Evolutionary conservation across 129 eudicot genomes (phyloP), one percentile per base, ranked within the genome.

Genomic region (Lactuca saligna): DNA sequence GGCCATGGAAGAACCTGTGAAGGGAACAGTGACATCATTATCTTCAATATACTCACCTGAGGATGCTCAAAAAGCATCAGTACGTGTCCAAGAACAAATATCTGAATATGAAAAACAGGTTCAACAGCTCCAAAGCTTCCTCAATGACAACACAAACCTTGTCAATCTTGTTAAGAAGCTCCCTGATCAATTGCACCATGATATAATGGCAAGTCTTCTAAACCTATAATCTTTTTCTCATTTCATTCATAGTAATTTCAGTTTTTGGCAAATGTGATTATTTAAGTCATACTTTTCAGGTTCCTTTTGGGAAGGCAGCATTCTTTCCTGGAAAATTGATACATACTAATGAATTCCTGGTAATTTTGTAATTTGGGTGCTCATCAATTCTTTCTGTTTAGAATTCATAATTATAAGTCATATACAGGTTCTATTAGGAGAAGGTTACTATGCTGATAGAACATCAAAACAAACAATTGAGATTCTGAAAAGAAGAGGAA

Each of bases 261-360:
- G 51, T 11, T 15, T 53, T 54, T 54, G 8, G 62, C 49, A 50
- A 3, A 17, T 44, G 14, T 49, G 35, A 37, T 70, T 65, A 31
- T 39, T n/a, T 63, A 39, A 8, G 41, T 57, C 41, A 31, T 69
- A 53, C 73, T 67, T 65, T 66, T 63, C 69, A 92, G 95, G 98
- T 93, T 72, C 98, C 97, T 4, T 93, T 86, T 65, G 98, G 98
- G 38, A 81, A 85, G 77, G 95, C 90, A 29, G 98, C 98, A 0
- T 93, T 93, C 61, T 93, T 93, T 57, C 96, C 95, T 3, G 98
- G 98, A 17, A 86, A 83, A 29, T 67, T 93, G 78, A 85, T 89
- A 78, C 96, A 89, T 68, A 86, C 95, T 35, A 93, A 93, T 64
- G 97, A 93, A 70, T 81, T 89, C 65, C 50, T 79, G 96, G 98